Conservation (phyloP, 2,329 filamentous ascomycete genomes). For the Periglandula ipomoeae region DNA sequence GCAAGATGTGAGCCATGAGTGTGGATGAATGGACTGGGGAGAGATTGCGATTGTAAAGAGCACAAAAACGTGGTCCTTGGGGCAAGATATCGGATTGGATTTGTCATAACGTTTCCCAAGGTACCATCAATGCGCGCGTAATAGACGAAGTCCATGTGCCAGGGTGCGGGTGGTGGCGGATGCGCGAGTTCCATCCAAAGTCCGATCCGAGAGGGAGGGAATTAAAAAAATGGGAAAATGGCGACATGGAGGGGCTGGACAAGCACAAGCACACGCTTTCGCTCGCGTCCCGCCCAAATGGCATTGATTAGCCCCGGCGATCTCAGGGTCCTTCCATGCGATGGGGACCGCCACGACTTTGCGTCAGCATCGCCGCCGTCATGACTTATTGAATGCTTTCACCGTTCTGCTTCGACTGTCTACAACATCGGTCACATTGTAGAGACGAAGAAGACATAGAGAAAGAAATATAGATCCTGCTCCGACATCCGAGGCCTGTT, state of each 20-base stretch:
- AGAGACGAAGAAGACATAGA: no score
- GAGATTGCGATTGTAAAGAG: neutral
- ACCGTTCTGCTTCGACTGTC: no score
- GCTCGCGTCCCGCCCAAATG: no score
- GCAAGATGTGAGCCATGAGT: neutral
- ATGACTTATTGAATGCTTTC: neutral
- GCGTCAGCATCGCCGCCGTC: slow-evolving; percentile 1
- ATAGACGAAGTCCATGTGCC: neutral
- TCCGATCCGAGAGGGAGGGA: neutral
- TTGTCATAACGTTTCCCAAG: neutral
- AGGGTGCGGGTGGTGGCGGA: neutral
- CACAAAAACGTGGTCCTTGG: neutral
- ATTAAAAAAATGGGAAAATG: neutral
- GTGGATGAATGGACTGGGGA: neutral
- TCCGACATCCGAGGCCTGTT: no score
- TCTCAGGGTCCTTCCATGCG: neutral
- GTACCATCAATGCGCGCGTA: neutral
- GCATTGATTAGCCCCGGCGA: neutral
- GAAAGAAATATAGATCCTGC: no score
- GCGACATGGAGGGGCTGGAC: neutral
- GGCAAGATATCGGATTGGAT: slow-evolving; percentile 1
- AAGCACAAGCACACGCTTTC: no score
- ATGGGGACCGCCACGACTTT: slow-evolving; percentile 1
- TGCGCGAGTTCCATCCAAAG: neutral
- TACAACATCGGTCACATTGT: no score